Conservation (phyloP, 495 filamentous ascomycete genomes). For the Penicillium flavigenum region DNA sequence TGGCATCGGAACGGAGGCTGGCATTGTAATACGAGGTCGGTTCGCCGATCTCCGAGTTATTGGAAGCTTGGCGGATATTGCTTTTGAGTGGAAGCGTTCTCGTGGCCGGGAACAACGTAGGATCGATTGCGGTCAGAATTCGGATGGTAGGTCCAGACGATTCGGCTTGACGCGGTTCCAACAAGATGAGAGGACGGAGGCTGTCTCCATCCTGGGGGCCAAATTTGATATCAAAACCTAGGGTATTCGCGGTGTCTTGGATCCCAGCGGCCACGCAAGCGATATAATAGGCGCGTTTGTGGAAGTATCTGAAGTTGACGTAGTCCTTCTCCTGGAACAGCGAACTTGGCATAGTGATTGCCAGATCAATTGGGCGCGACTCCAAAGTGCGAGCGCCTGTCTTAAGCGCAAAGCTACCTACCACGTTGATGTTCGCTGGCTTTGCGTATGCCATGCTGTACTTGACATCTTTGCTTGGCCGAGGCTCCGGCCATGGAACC, state of each 20-base stretch:
- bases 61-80: conserved; percentile 57
- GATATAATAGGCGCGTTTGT: conserved; percentile 90
- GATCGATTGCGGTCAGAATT: conserved; percentile 72
- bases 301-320: conserved; percentile 87
- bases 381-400: conserved; percentile 64
- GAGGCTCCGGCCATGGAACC: conserved; percentile 80
- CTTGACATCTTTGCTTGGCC: conserved; percentile 66
- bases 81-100: conserved; percentile 71
- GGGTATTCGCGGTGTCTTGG: conserved; percentile 48
- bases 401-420: conserved; percentile 80
- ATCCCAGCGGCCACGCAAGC: conserved; percentile 73
- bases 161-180: conserved; percentile 39
- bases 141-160: conserved; percentile 27
- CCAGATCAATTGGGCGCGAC: conserved; percentile 68
- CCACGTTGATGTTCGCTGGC: conserved; percentile 78
- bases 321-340: conserved; percentile 95
- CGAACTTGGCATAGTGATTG: conserved; percentile 74
- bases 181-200: conserved; percentile 69
- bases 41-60: conserved; percentile 30
- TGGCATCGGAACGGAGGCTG: conserved; percentile 73
- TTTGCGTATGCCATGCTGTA: conserved; percentile 77
- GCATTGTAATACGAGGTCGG: conserved; percentile 90
- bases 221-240: conserved; percentile 60
- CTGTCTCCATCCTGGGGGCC: conserved; percentile 71
- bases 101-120: conserved; percentile 60